Conservation (phyloP, 2,329 filamentous ascomycete genomes). For the Sphaerulina musiva region DNA sequence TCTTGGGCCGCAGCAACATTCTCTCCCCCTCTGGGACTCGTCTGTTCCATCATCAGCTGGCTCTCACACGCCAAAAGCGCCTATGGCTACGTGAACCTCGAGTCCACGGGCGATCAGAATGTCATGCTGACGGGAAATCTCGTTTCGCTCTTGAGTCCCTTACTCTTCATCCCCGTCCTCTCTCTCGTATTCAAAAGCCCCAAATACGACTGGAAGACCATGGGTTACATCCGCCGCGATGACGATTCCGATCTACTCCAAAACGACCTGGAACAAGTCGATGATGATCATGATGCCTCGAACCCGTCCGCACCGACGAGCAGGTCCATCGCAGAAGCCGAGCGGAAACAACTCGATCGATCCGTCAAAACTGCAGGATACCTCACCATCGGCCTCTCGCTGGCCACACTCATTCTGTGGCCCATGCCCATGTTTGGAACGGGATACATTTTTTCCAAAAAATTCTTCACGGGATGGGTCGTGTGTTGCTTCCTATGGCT, state of each 20-base stretch:
- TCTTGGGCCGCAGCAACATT: conserved; percentile 42
- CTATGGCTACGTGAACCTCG: conserved; percentile 61
- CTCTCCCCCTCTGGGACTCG: conserved; percentile 42
- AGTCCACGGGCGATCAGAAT: conserved; percentile 60
- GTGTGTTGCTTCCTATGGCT: conserved; percentile 45
- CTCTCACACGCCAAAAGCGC: conserved; percentile 43
- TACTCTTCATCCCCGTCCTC: conserved; percentile 66
- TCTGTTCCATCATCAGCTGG: conserved; percentile 42
- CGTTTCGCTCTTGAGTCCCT: conserved; percentile 66
- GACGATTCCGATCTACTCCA: conserved; percentile 59
- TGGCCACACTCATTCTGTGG: conserved; percentile 45
- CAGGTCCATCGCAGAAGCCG: background rate
- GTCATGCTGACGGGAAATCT: conserved; percentile 87
- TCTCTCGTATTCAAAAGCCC: conserved; percentile 60
- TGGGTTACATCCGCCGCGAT: conserved; percentile 67
- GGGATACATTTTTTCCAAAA: conserved; percentile 44
- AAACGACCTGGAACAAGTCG: background rate
- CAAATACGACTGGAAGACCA: conserved; percentile 77
- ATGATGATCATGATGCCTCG: background rate
- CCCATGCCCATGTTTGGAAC: conserved; percentile 45
- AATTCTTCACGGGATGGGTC: conserved; percentile 44
- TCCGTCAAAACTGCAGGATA: conserved; percentile 46
- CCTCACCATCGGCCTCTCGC: conserved; percentile 56
- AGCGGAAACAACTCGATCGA: conserved; percentile 27
- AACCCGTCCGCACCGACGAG: background rate